These are phyloP conservation scores for Xerophyta viscosa DNA, from an alignment of 106 monocot species.

Conservation along the genomic window DNA sequence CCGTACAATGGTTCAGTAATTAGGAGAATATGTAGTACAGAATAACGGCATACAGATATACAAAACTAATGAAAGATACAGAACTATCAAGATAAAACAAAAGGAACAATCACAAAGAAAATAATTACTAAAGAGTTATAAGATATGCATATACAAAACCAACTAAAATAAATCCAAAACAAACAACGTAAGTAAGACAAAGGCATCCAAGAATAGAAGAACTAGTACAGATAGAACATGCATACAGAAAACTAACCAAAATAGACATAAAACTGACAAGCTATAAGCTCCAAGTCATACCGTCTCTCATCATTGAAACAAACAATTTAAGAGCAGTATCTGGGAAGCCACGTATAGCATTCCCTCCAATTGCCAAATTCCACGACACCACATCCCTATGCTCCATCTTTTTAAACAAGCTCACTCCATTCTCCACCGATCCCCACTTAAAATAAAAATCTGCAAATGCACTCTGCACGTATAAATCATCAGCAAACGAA, in stretches of 20 bases:
- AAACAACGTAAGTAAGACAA: no score
- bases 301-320: conserved; percentile 41
- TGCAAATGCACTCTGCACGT: conserved; percentile 55
- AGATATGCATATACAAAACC: no score
- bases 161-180: no score
- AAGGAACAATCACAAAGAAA: no score
- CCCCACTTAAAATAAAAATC: conserved; percentile 67
- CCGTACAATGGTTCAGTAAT: no score
- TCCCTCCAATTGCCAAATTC: conserved; percentile 72
- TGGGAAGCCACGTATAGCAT: conserved; percentile 30
- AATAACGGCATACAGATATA: no score
- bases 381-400: conserved; percentile 58
- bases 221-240: no score
- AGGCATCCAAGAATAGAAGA: no score
- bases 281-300: conserved; percentile 19
- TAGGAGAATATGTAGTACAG: no score
- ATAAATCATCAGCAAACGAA: conserved; percentile 30
- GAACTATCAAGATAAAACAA: no score
- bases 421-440: conserved; percentile 33
- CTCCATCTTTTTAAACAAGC: conserved; percentile 38
- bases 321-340: conserved; percentile 41
- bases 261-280: background rate
- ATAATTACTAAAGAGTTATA: no score
- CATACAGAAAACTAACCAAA: background rate
- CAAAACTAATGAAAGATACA: no score